Evolutionary conservation across 805 yeast species (phyloP).

Genomic region (Lipomyces lipofer): DNA sequence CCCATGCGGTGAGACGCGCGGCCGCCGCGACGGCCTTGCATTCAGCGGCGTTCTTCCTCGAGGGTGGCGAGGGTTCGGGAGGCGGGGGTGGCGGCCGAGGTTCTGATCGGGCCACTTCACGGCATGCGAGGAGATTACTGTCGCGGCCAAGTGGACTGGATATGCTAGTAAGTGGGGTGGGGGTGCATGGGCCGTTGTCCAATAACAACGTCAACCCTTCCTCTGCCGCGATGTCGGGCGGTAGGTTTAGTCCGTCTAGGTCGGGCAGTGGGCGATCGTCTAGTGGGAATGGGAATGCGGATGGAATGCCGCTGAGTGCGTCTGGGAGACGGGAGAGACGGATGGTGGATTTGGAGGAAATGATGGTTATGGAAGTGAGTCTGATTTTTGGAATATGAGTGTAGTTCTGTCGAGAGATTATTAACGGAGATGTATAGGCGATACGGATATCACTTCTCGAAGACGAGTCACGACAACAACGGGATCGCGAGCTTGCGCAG

Average conservation of each 20-base stretch:
- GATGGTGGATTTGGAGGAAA: slow-evolving; percentile 56
- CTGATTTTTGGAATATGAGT: background rate
- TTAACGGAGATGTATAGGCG: slow-evolving; percentile 44
- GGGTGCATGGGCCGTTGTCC: too few relatives aligned
- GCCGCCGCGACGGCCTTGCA: slow-evolving; percentile 95
- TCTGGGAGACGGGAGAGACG: slow-evolving; percentile 32
- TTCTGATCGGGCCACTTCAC: slow-evolving; percentile 3
- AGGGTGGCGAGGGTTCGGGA: background rate
- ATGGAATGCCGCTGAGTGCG: slow-evolving; percentile 2
- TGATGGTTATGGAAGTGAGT: slow-evolving; percentile 67
- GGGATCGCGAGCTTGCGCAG: slow-evolving; percentile 35
- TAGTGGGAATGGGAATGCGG: slow-evolving; percentile 15
- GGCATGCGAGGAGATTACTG: too few relatives aligned
- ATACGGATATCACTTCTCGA: slow-evolving; percentile 71
- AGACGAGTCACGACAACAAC: slow-evolving; percentile 52
- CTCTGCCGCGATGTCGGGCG: background rate
- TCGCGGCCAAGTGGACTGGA: slow-evolving; percentile 21
- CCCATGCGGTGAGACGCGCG: slow-evolving; percentile 76
- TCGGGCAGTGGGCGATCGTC: background rate
- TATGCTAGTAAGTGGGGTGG: slow-evolving; percentile 6
- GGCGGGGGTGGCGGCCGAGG: slow-evolving; percentile 6
- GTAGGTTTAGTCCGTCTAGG: background rate
- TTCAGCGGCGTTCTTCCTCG: slow-evolving; percentile 72
- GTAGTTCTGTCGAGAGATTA: background rate
- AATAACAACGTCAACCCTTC: too few relatives aligned